A percentile compares a stretch with the other conserved stretches of the same genome.
Conservation (phyloP, 768 basidiomycete genomes). For the Wakefieldia striispora region DNA sequence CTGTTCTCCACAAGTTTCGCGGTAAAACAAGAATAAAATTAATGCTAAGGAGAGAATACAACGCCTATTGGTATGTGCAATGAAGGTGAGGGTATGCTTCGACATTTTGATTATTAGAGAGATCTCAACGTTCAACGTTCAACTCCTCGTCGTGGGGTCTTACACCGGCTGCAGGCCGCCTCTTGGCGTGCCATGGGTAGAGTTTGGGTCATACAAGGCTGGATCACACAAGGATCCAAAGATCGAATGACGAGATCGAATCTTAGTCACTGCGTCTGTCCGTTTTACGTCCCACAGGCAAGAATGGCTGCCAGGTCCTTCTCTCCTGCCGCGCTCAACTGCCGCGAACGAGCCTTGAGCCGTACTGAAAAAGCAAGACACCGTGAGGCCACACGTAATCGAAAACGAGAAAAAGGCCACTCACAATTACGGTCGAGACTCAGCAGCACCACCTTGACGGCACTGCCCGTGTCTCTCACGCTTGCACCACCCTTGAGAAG, state of each 20-base stretch:
- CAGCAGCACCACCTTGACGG: constrained; percentile 83
- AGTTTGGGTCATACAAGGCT: constrained; percentile 6
- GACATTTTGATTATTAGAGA: constrained; percentile 8
- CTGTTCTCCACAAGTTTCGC: background rate
- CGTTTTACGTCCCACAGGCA: constrained; percentile 30
- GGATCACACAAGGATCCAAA: constrained; percentile 4
- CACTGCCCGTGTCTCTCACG: constrained; percentile 39
- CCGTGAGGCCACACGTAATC: constrained; percentile 7
- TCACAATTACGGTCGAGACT: constrained; percentile 90
- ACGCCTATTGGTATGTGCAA: constrained; percentile 19
- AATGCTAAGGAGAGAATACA: constrained; percentile 5
- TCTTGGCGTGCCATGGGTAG: constrained; percentile 31
- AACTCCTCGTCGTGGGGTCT: constrained; percentile 1
- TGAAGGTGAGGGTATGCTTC: constrained; percentile 26
- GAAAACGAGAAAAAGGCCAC: constrained; percentile 32
- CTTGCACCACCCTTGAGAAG: constrained; percentile 49
- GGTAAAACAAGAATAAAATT: background rate
- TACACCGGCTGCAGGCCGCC: constrained; percentile 6
- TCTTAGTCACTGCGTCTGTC: background rate
- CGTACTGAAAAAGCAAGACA: constrained; percentile 58
- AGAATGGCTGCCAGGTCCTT: constrained; percentile 79
- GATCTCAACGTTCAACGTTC: background rate
- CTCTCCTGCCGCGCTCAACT: constrained; percentile 82
- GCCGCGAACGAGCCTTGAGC: constrained; percentile 83
- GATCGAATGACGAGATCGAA: background rate